Evolutionary conservation across 169 alveolate species (phyloP).

Genomic region (Cryptosporidium canis): DNA sequence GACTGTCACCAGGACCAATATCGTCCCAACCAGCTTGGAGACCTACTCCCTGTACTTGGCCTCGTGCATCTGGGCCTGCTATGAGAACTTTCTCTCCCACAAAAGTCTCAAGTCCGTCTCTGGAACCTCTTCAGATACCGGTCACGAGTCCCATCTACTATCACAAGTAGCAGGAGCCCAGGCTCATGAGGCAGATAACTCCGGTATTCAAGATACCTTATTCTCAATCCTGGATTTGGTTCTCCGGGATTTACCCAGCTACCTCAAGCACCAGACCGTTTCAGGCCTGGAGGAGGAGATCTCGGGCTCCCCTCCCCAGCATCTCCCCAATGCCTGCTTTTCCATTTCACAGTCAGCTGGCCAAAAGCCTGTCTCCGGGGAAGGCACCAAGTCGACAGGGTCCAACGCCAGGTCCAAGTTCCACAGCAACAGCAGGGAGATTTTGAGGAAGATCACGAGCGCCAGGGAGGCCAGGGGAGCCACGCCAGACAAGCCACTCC

Average conservation of each 20-base stretch:
- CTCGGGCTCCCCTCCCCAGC: background rate
- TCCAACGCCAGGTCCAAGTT: conserved; percentile 26
- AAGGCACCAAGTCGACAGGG: background rate
- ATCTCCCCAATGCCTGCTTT: background rate
- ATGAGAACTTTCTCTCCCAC: conserved; percentile 3
- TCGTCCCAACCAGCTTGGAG: conserved; percentile 36
- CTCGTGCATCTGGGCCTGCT: conserved; percentile 43
- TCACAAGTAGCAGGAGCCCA: background rate
- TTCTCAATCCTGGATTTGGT: conserved; percentile 11
- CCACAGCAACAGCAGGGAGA: conserved; percentile 40
- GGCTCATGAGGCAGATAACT: background rate
- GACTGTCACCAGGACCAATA: conserved; percentile 20
- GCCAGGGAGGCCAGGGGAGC: background rate
- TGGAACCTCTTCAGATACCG: background rate
- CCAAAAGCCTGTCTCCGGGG: background rate
- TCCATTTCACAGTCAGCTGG: background rate
- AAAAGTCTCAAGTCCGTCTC: background rate
- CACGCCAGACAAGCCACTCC: background rate
- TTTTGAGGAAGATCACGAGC: conserved; percentile 25
- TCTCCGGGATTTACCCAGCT: conserved; percentile 11
- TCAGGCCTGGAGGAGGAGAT: background rate
- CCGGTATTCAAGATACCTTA: background rate
- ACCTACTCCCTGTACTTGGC: conserved; percentile 43
- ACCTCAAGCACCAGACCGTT: background rate
- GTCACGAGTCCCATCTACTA: background rate